These are phyloP conservation scores for Xylaria sp. DNA, from an alignment of 2,329 filamentous ascomycete genomes.

Conservation along the genomic window DNA sequence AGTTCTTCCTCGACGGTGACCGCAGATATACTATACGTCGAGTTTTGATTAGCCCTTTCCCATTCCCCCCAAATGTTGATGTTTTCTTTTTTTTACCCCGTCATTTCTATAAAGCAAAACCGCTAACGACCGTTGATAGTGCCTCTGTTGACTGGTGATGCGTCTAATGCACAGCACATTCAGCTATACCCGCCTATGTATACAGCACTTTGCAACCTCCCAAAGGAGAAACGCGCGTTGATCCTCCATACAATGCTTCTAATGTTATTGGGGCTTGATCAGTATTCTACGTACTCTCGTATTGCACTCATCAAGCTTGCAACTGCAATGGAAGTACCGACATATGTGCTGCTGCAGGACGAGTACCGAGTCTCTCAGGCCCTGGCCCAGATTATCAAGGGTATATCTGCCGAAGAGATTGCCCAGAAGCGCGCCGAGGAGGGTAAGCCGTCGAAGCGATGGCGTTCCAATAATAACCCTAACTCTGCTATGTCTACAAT, in stretches of 20 bases:
- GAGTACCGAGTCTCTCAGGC: constrained; percentile 80
- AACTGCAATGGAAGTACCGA: constrained; percentile 75
- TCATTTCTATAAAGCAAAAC: neutral
- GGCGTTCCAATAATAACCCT: constrained; percentile 58
- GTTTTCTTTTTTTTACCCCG: neutral
- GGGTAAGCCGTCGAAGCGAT: constrained; percentile 68
- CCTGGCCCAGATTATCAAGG: constrained; percentile 78
- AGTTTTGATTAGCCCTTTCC: constrained; percentile 28
- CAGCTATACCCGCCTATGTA: constrained; percentile 67
- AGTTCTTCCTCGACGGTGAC: constrained; percentile 41
- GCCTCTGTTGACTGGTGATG: constrained; percentile 51
- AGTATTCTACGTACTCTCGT: constrained; percentile 79
- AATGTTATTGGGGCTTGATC: constrained; percentile 78
- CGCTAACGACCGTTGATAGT: constrained; percentile 45
- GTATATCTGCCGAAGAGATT: constrained; percentile 73
- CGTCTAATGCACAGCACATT: constrained; percentile 59
- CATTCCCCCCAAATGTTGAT: neutral
- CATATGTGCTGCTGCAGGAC: constrained; percentile 72
- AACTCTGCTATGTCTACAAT: constrained; percentile 54
- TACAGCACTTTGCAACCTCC: constrained; percentile 68
- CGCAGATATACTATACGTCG: constrained; percentile 33
- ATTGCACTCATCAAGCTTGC: constrained; percentile 75
- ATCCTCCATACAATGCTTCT: constrained; percentile 78
- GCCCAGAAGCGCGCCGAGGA: constrained; percentile 71
- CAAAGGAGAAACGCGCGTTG: constrained; percentile 69